These are phyloP conservation scores for Chaetomium cochliodes DNA, from an alignment of 495 filamentous ascomycete genomes.

Conservation along the genomic window DNA sequence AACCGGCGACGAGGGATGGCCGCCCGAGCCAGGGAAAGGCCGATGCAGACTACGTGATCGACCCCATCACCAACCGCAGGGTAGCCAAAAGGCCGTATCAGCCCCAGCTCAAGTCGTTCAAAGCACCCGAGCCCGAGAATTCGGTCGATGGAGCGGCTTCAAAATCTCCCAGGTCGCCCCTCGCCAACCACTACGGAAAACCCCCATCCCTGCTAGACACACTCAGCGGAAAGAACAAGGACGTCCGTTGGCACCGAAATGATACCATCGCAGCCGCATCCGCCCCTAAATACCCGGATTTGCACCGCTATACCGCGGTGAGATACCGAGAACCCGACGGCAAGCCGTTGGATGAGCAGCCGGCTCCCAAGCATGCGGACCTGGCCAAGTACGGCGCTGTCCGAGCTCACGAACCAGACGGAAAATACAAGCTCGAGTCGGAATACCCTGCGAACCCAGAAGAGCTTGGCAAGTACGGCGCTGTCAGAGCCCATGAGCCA, in stretches of 20 bases:
- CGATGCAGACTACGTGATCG: slow-evolving; percentile 49
- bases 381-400: slow-evolving; percentile 26
- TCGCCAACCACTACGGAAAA: slow-evolving; percentile 22
- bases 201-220: slow-evolving; percentile 17
- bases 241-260: slow-evolving; percentile 31
- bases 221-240: slow-evolving; percentile 18
- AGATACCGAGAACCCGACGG: slow-evolving; percentile 32
- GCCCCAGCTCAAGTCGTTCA: slow-evolving; percentile 38
- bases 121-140: slow-evolving; percentile 29
- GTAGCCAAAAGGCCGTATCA: slow-evolving; percentile 43
- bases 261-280: slow-evolving; percentile 20
- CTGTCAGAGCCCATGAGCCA: slow-evolving; percentile 28
- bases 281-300: slow-evolving; percentile 27
- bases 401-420: slow-evolving; percentile 31
- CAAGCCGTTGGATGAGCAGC: slow-evolving; percentile 12
- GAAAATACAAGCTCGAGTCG: slow-evolving; percentile 23
- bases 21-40: neutral
- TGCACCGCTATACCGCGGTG: slow-evolving; percentile 32
- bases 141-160: slow-evolving; percentile 26
- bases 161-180: neutral
- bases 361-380: slow-evolving; percentile 21
- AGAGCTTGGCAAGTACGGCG: slow-evolving; percentile 26
- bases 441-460: neutral
- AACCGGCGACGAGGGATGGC: neutral
- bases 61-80: slow-evolving; percentile 64